Evolutionary conservation across 1,284 basidiomycete genomes (phyloP), one percentile per base, ranked within the genome.

Genomic region (Apiotrichum gamsii): DNA sequence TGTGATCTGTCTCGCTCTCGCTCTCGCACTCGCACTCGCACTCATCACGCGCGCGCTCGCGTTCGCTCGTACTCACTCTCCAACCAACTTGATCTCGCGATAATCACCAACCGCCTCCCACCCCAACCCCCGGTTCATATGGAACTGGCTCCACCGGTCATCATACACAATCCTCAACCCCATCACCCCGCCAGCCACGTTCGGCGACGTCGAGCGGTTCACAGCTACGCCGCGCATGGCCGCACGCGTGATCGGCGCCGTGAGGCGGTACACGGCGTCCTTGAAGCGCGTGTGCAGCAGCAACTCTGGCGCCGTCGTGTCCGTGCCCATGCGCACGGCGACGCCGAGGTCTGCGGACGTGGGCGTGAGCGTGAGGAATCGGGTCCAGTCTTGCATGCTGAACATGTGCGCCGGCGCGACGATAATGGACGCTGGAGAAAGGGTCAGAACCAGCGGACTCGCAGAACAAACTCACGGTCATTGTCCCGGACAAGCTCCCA

Each of bases 331-430:
- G 15, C 43, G 40, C 8, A 62, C 10, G 1, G 60, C 41, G 8
- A 52, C 47, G 13, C 42, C 62, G n/a, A 64, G 52, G 33, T 67
- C 63, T 28, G 61, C 59, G 14, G 44, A 2, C 6, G 19, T 29
- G 3, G 44, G 19, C n/a, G 39, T 37, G 15, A 43, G 47, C 10
- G 51, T 62, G 15, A 64, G 52, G 39, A 64, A 61, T 15, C 63
- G 57, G 0, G 58, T 58, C 66, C 66, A 68, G 10, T 25, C 43
- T 18, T 45, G 32, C 32, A 68, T 56, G 13, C 55, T 54, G 28
- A 68, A 41, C 16, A 60, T 53, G 13, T 54, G 45, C 15, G 62
- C 50, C 9, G 64, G 64, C 8, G 65, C 23, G 15, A 65, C 14
- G 3, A 36, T 39, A 20, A 62, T 40, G 18, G 38, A 29, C 11